These are phyloP conservation scores for Cladosporium oxysporum DNA, from an alignment of 2,329 filamentous ascomycete genomes.

Conservation along the genomic window DNA sequence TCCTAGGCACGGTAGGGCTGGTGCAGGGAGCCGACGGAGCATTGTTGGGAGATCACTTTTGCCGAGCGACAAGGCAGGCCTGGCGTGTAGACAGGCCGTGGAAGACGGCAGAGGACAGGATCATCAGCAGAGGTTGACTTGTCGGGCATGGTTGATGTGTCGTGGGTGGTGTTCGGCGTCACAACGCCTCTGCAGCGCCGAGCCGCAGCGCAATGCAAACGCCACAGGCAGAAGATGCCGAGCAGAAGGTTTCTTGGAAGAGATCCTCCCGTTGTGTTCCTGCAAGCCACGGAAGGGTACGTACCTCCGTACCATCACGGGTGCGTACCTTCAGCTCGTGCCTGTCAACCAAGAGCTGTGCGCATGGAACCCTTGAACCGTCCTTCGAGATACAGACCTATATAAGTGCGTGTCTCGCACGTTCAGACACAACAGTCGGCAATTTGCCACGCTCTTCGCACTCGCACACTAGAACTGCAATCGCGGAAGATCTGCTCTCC, in stretches of 20 bases:
- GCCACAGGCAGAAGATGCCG: background rate
- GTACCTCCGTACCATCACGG: too few species aligned
- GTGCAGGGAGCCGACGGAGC: background rate
- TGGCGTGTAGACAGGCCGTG: background rate
- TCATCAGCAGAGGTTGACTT: background rate
- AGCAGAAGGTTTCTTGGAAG: background rate
- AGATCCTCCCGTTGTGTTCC: background rate
- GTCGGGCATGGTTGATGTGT: background rate
- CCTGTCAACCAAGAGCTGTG: too few species aligned
- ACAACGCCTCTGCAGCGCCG: background rate
- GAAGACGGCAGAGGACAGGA: background rate
- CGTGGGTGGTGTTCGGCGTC: background rate
- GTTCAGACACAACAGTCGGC: background rate
- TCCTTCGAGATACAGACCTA: background rate
- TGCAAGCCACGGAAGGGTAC: background rate
- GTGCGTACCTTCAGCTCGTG: background rate
- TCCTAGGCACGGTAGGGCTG: background rate
- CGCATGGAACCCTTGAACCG: background rate
- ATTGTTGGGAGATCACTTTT: background rate
- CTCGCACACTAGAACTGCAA: constrained; percentile 4
- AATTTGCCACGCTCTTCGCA: background rate
- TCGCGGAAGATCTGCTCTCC: background rate
- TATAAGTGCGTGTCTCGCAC: background rate
- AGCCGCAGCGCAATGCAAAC: background rate
- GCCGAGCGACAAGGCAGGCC: background rate